Conservation (phyloP, 2,329 filamentous ascomycete species). For the Aureobasidium namibiae region DNA sequence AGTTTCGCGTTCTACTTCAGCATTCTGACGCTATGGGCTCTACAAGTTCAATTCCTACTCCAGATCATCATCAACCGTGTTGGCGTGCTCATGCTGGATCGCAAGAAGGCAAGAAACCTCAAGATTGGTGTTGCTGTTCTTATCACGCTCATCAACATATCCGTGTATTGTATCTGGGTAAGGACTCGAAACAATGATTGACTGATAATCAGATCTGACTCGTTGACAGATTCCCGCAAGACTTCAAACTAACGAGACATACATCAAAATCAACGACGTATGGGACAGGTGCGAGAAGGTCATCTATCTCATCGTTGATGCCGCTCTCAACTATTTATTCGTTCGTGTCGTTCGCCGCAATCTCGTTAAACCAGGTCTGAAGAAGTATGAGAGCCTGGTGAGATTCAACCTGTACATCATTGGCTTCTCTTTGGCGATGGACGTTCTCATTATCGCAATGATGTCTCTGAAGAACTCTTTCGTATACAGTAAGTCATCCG, state of each 20-base stretch:
- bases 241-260: slow-evolving; percentile 26
- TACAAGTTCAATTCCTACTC: slow-evolving; percentile 17
- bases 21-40: slow-evolving; percentile 21
- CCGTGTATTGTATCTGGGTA: slow-evolving; percentile 26
- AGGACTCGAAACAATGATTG: neutral
- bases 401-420: slow-evolving; percentile 45
- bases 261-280: slow-evolving; percentile 28
- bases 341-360: slow-evolving; percentile 37
- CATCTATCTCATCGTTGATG: slow-evolving; percentile 31
- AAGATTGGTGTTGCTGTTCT: slow-evolving; percentile 29
- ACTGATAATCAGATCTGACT: neutral
- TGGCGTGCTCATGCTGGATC: slow-evolving; percentile 21
- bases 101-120: slow-evolving; percentile 22
- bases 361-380: slow-evolving; percentile 40
- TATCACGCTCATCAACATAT: slow-evolving; percentile 30
- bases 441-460: slow-evolving; percentile 38
- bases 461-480: slow-evolving; percentile 41
- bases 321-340: slow-evolving; percentile 31
- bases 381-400: slow-evolving; percentile 44
- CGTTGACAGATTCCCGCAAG: slow-evolving; percentile 23
- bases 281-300: slow-evolving; percentile 33
- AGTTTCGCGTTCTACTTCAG: slow-evolving; percentile 10
- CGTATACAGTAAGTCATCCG: slow-evolving; percentile 27
- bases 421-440: slow-evolving; percentile 42
- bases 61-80: slow-evolving; percentile 32